These are phyloP conservation scores for Cutaneotrichosporon sp. DNA, from an alignment of 1,284 basidiomycete genomes.

Conservation along the genomic window DNA sequence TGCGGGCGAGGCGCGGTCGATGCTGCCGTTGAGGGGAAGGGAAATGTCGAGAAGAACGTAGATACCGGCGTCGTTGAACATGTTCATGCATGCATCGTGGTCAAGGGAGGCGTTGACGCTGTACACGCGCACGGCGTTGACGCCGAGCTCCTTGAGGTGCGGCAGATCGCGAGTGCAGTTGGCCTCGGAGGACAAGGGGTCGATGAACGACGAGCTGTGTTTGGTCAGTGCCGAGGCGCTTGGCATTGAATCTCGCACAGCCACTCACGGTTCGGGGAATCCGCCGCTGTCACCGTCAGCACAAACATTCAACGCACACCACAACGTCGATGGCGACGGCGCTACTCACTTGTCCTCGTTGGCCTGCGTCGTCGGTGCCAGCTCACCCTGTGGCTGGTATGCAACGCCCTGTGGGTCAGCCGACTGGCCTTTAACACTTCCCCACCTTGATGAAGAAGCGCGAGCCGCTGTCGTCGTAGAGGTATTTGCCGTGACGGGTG, in stretches of 20 bases:
- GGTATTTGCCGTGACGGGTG: constrained; percentile 56
- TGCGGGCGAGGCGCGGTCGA: constrained; percentile 65
- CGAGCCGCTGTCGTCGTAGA: constrained; percentile 64
- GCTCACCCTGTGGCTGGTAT: constrained; percentile 76
- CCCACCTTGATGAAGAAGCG: constrained; percentile 76
- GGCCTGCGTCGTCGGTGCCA: constrained; percentile 47
- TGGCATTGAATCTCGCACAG: constrained; percentile 26
- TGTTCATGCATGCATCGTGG: constrained; percentile 79
- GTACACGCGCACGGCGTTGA: constrained; percentile 70
- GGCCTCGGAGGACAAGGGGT: constrained; percentile 64
- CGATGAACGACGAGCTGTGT: constrained; percentile 48
- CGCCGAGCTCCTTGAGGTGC: constrained; percentile 57
- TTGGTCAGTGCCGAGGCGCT: background rate
- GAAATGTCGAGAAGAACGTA: constrained; percentile 86
- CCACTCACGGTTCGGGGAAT: constrained; percentile 62
- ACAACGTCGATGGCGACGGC: no score
- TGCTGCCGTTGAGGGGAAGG: constrained; percentile 77
- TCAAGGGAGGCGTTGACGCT: constrained; percentile 73
- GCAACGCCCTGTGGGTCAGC: constrained; percentile 59
- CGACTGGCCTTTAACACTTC: no score
- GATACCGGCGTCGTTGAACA: constrained; percentile 71
- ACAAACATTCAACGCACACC: no score
- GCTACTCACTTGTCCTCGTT: constrained; percentile 52
- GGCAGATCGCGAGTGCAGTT: constrained; percentile 75
- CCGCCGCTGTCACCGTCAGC: constrained; percentile 35